Conservation (phyloP, 176 grass and related monocot species). For the Lolium multiflorum region DNA sequence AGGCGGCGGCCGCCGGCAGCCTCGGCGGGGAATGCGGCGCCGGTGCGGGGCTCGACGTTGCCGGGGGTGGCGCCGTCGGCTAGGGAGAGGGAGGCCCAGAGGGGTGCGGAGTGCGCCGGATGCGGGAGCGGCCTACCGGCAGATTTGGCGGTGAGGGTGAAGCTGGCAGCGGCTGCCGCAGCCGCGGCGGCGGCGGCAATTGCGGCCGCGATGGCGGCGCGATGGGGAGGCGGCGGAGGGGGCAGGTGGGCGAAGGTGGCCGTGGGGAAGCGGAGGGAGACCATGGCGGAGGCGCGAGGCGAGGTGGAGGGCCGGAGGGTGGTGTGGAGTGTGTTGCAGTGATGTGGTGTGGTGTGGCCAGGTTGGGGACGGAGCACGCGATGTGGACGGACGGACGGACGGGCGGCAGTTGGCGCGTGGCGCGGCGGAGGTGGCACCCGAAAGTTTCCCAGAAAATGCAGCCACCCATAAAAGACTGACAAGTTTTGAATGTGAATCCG, state of each 20-base stretch:
- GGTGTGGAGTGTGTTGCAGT: not conserved
- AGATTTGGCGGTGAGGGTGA: conserved; percentile 51
- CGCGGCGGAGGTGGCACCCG: not conserved
- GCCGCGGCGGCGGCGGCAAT: conserved; percentile 37
- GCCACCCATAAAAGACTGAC: too few relatives aligned
- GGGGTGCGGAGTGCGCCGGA: conserved; percentile 27
- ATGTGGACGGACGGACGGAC: conserved; percentile 22
- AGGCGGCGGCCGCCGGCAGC: conserved; percentile 54
- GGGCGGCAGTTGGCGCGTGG: conserved; percentile 29
- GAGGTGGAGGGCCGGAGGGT: not conserved
- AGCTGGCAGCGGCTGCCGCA: conserved; percentile 32
- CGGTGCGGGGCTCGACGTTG: conserved; percentile 62
- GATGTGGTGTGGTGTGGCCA: not conserved
- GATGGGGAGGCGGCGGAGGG: conserved; percentile 9
- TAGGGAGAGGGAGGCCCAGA: conserved; percentile 82
- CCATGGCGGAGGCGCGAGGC: conserved; percentile 40
- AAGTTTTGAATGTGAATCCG: too few relatives aligned
- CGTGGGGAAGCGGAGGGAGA: conserved; percentile 51
- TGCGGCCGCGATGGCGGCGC: conserved; percentile 44
- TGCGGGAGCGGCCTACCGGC: conserved; percentile 33
- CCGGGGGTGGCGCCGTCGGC: conserved; percentile 34
- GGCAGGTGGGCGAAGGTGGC: conserved; percentile 38
- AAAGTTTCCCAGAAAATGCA: not conserved
- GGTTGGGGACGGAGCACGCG: conserved; percentile 41
- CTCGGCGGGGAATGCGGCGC: conserved; percentile 62